These are phyloP conservation scores for Exophiala dermatitidis DNA, from an alignment of 2,329 filamentous ascomycete species.

Conservation along the genomic window DNA sequence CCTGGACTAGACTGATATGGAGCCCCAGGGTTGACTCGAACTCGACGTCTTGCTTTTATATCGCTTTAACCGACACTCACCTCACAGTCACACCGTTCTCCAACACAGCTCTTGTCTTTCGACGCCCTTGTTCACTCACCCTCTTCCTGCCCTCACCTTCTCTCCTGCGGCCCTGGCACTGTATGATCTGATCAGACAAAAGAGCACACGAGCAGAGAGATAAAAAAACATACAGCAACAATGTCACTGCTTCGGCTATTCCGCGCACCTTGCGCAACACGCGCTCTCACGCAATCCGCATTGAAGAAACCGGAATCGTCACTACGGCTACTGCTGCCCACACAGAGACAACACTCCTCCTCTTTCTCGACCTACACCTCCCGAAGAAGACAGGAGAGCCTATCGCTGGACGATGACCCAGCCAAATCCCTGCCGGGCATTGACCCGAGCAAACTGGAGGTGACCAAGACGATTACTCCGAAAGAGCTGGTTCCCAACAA, in stretches of 20 bases:
- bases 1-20: too few relatives aligned
- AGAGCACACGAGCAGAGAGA: neutral
- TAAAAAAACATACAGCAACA: neutral
- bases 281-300: slow-evolving; percentile 10
- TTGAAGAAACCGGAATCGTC: slow-evolving; percentile 5
- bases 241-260: slow-evolving; percentile 25
- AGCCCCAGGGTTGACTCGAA: too few relatives aligned
- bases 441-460: slow-evolving; percentile 66
- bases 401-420: slow-evolving; percentile 16
- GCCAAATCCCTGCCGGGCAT: slow-evolving; percentile 51
- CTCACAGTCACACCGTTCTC: too few relatives aligned
- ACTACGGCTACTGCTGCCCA: slow-evolving; percentile 9
- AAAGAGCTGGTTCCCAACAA: slow-evolving; percentile 67
- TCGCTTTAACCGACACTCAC: too few relatives aligned
- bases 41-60: too few relatives aligned
- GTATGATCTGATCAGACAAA: neutral
- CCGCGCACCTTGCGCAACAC: slow-evolving; percentile 17
- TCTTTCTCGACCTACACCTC: slow-evolving; percentile 22
- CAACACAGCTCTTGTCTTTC: too few relatives aligned
- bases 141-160: neutral
- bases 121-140: neutral
- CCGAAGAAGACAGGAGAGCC: slow-evolving; percentile 12
- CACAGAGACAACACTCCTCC: neutral
- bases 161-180: neutral
- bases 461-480: slow-evolving; percentile 68